Base-by-base conservation (phyloP, 2,329 filamentous ascomycete genomes). In the Colletotrichum plurivorum region DNA sequence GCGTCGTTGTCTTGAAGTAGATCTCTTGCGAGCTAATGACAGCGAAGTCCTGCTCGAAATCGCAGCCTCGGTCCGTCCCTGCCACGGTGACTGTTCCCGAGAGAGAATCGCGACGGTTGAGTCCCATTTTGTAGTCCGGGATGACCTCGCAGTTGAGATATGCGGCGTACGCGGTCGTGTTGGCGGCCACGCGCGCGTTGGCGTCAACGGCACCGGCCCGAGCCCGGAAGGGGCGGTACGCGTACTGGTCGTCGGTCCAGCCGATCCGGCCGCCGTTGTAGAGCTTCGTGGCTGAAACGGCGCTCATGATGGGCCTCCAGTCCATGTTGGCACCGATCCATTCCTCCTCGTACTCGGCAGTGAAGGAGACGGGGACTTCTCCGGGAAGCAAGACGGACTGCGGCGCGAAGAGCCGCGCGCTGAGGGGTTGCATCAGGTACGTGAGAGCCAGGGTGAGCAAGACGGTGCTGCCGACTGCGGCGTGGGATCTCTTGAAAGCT, bases 281-380 rank as follows among this genome's bases (percentile, higher is more conserved):
- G 10, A 56, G 52, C 10, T 46, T 25, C 5, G 52, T 63, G 12
- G 52, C 60, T 5, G 60, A 13, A 4, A 56, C 60, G 2, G 45
- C 53, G 41, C 53, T 54, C 41, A 63, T 25, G 6, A 63, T 45
- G 2, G 60, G 60, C 18, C 60, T 41, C 60, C 52, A 63, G 25
- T 63, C 60, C 60, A 55, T 41, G 22, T 41, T 49, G n/a, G 60
- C 52, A 22, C 46, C 46, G 27, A 63, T 55, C 10, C 41, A 27
- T 6, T 48, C 15, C 51, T 8, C 25, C 36, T 56, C n/a, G 43
- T 43, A 56, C 4, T 18, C 31, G 12, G 25, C 53, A 10, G 5
- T 18, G 9, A 46, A 56, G 9, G n/a, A 4, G 27, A 63, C n/a
- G 25, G 60, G 41, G 9, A 41, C 22, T 1, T 10, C 12, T 10